phyloP scores from a whole-genome alignment of 169 alveolate genomes.

The Eimeria falciformis region DNA sequence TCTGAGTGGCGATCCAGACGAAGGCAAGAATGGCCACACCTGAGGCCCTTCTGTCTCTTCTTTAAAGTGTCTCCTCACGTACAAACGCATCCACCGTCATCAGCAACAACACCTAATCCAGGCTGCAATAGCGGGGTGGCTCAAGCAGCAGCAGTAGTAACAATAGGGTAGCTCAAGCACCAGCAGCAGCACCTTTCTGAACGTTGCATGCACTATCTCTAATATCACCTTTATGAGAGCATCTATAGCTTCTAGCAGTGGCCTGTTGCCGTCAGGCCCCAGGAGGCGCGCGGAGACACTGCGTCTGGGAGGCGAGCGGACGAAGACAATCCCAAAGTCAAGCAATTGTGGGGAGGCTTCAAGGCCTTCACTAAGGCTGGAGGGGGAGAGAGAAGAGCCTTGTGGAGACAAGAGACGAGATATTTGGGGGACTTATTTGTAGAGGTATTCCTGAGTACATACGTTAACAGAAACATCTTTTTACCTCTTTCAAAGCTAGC shows the following conservation, averaged over 20 bases:
- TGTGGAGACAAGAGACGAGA: no score
- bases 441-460: no score
- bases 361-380: neutral
- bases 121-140: no score
- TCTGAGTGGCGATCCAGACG: neutral
- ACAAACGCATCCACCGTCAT: no score
- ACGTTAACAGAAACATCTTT: no score
- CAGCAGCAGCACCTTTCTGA: slow-evolving; percentile 23
- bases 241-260: neutral
- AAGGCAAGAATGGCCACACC: no score
- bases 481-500: no score
- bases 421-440: no score
- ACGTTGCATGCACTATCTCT: neutral
- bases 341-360: neutral
- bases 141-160: neutral
- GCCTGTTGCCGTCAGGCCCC: neutral
- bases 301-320: neutral
- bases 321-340: slow-evolving; percentile 5
- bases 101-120: no score
- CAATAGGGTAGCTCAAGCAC: no score
- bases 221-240: neutral
- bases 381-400: neutral
- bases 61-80: no score
- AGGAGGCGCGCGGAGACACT: neutral
- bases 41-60: no score